phyloP scores from a whole-genome alignment of 2,329 filamentous ascomycete genomes.

The Diaporthe eres region DNA sequence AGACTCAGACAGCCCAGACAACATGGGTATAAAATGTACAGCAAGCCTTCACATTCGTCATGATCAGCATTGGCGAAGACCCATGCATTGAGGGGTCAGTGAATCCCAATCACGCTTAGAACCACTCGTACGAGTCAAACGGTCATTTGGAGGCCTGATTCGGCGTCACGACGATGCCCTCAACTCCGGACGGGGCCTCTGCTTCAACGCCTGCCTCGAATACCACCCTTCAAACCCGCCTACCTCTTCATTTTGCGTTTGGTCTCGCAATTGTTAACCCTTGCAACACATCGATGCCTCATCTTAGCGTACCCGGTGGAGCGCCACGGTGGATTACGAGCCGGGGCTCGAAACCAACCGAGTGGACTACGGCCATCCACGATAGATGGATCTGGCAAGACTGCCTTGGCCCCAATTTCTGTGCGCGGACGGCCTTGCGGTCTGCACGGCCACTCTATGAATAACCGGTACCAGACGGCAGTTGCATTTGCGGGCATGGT shows the following conservation, averaged over 20 bases:
- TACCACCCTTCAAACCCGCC: conserved; percentile 10
- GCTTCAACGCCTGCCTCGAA: not conserved
- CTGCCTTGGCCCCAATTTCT: conserved; percentile 17
- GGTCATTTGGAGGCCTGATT: conserved; percentile 13
- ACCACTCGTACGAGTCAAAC: conserved; percentile 25
- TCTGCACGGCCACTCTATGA: conserved; percentile 17
- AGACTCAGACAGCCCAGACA: not conserved
- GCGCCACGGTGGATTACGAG: conserved; percentile 29
- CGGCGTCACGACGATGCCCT: conserved; percentile 12
- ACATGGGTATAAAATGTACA: not conserved
- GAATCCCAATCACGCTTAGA: conserved; percentile 14
- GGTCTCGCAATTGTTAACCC: not conserved
- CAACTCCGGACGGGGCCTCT: not conserved
- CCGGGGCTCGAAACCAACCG: conserved; percentile 32
- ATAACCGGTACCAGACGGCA: not conserved
- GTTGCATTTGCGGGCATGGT: not conserved
- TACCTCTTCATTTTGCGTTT: not conserved
- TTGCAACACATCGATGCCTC: conserved; percentile 11
- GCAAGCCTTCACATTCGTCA: conserved; percentile 14
- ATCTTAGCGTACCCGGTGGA: conserved; percentile 23
- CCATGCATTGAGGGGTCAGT: conserved; percentile 15
- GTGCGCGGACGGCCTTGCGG: not conserved
- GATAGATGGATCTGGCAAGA: not conserved
- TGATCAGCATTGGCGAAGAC: not conserved
- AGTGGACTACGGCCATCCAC: conserved; percentile 14